Evolutionary conservation across 2,329 filamentous ascomycete species (phyloP).

Genomic region (Fusarium mexicanum): DNA sequence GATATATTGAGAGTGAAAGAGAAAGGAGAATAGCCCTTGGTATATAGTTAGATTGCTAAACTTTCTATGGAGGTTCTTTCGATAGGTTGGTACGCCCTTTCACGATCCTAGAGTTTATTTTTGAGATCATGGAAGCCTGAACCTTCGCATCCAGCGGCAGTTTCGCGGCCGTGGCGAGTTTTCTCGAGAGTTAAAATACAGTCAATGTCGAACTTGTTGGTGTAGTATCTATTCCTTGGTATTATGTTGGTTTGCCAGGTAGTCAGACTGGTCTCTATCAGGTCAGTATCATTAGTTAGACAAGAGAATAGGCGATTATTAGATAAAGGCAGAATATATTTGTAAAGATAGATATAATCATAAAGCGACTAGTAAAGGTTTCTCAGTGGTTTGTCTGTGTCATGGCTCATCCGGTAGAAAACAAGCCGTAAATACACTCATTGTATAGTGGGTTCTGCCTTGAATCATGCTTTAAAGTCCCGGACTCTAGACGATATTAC

Average conservation of each 20-base stretch:
- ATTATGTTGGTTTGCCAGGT: not conserved
- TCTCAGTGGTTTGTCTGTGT: too few relatives aligned
- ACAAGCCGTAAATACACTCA: accelerated
- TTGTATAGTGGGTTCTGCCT: accelerated
- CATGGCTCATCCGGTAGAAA: accelerated
- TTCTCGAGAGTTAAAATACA: not conserved
- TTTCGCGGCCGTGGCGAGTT: not conserved
- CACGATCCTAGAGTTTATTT: not conserved
- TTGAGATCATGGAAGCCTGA: not conserved
- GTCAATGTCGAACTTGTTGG: not conserved
- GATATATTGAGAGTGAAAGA: too few relatives aligned
- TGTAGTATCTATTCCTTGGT: too few relatives aligned
- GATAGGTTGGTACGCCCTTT: not conserved
- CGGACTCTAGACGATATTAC: not conserved
- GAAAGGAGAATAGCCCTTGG: not conserved
- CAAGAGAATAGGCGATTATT: not conserved
- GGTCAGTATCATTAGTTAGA: not conserved
- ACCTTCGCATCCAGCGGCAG: not conserved
- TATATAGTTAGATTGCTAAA: not conserved
- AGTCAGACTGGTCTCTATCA: too few relatives aligned
- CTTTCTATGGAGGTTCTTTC: not conserved
- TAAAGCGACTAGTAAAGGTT: not conserved
- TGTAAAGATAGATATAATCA: too few relatives aligned
- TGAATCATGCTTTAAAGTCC: not conserved
- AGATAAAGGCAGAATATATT: not conserved